Percentiles rank a stretch among this genome's conserved stretches.
Conservation (phyloP, 2,329 filamentous ascomycete species). For the Neospermospora avenae region DNA sequence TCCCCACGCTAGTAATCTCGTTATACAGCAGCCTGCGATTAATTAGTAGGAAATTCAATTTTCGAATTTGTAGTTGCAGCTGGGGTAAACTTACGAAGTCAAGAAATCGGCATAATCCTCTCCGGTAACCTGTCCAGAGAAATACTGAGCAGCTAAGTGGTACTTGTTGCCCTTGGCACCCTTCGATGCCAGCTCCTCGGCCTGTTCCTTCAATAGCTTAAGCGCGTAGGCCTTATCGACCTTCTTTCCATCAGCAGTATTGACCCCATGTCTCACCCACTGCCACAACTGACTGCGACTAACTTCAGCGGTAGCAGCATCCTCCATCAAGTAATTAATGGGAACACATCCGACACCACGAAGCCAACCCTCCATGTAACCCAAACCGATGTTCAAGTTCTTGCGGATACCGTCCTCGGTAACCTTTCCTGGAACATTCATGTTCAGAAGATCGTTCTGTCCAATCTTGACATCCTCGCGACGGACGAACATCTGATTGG, state of each 20-base stretch:
- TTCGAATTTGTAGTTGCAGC: background rate
- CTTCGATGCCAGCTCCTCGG: constrained; percentile 69
- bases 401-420: constrained; percentile 95
- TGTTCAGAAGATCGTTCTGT: constrained; percentile 90
- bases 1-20: constrained; percentile 74
- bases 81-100: constrained; percentile 62
- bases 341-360: constrained; percentile 93
- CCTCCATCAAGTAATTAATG: constrained; percentile 98
- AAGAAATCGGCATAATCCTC: constrained; percentile 98
- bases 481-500: constrained; percentile 90
- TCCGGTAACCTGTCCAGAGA: constrained; percentile 86
- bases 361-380: constrained; percentile 99
- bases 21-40: constrained; percentile 73
- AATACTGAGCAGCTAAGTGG: constrained; percentile 87
- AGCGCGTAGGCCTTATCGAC: constrained; percentile 92
- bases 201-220: constrained; percentile 80
- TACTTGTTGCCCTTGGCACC: constrained; percentile 88
- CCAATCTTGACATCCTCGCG: constrained; percentile 86
- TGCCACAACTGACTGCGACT: constrained; percentile 95
- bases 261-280: constrained; percentile 74
- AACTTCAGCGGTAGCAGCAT: constrained; percentile 95
- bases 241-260: constrained; percentile 82
- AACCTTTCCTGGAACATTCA: constrained; percentile 90
- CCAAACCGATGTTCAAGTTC: constrained; percentile 94
- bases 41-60: constrained; percentile 9